A percentile compares a stretch with the other conserved stretches of the same genome.
phyloP scores from a whole-genome alignment of 768 basidiomycete species.

The Cystofilobasidium capitatum region DNA sequence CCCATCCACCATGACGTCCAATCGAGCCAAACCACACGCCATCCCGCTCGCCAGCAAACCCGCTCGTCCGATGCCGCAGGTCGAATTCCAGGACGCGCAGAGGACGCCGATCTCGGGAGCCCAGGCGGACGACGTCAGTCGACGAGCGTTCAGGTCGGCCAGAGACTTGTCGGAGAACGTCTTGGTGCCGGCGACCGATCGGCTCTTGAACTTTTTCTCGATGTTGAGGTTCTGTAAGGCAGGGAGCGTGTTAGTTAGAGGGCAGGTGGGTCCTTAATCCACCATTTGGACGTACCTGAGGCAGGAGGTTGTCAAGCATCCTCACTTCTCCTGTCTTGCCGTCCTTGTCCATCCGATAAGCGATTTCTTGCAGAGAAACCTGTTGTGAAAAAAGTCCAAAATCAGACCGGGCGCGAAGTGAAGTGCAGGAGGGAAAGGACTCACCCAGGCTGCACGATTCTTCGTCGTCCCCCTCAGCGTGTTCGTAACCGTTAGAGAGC shows the following conservation, averaged over 20 bases:
- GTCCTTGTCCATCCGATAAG: conserved; percentile 83
- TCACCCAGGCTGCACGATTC: conserved; percentile 3
- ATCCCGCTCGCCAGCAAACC: conserved; percentile 64
- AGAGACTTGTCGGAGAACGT: conserved; percentile 39
- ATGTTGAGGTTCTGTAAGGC: conserved; percentile 8
- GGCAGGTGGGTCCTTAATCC: background rate
- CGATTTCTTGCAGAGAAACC: conserved; percentile 1
- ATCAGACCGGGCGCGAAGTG: background rate
- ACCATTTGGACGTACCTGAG: conserved; percentile 46
- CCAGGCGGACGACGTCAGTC: conserved; percentile 53
- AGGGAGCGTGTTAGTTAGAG: too few relatives aligned
- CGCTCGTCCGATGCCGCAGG: conserved; percentile 55
- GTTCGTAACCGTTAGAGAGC: conserved; percentile 8
- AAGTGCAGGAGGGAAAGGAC: background rate
- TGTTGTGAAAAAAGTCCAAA: conserved; percentile 12
- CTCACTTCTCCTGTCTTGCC: conserved; percentile 62
- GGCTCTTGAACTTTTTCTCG: conserved; percentile 29
- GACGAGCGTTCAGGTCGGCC: conserved; percentile 40
- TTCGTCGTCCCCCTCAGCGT: conserved; percentile 21
- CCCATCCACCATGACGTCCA: conserved; percentile 66
- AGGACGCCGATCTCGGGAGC: conserved; percentile 65
- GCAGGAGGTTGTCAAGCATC: conserved; percentile 76
- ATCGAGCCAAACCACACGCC: conserved; percentile 71
- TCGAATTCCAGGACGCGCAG: conserved; percentile 70
- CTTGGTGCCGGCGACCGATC: conserved; percentile 13